These are phyloP conservation scores for Huntiella abstrusa DNA, from an alignment of 2,329 filamentous ascomycete species.

Conservation along the genomic window DNA sequence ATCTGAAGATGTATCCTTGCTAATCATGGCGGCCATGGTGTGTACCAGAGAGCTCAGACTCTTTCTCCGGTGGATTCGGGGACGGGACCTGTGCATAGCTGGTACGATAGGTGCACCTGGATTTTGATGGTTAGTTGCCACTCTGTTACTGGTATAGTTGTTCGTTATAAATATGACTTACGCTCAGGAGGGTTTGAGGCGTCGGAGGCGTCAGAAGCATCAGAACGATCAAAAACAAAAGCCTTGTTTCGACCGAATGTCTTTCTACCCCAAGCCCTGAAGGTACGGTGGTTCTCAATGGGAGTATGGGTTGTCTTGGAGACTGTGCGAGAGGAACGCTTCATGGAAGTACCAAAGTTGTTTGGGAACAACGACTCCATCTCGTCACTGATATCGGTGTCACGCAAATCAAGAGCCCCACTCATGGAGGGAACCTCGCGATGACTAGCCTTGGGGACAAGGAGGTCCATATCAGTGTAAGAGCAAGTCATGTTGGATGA, in stretches of 20 bases:
- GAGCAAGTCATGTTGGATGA: neutral
- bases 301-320: constrained; percentile 3
- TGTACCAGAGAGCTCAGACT: constrained; percentile 10
- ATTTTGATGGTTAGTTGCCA: too few relatives aligned
- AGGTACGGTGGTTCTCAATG: constrained; percentile 9
- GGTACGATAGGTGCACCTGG: neutral
- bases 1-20: constrained; percentile 1
- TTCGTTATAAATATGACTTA: neutral
- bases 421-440: constrained; percentile 6
- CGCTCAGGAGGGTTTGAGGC: neutral
- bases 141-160: too few relatives aligned
- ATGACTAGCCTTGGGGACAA: constrained; percentile 6
- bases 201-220: constrained; percentile 3
- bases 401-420: constrained; percentile 9
- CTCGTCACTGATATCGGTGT: constrained; percentile 10
- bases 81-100: neutral
- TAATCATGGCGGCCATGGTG: constrained; percentile 8
- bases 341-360: constrained; percentile 8
- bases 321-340: neutral
- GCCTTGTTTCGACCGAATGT: constrained; percentile 8
- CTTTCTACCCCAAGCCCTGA: constrained; percentile 9
- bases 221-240: constrained; percentile 4
- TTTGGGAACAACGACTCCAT: constrained; percentile 10
- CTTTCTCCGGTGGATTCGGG: constrained; percentile 7
- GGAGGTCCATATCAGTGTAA: constrained; percentile 4